Conservation (phyloP, 352 stramenopile species). For the Phytophthora kernoviae region DNA sequence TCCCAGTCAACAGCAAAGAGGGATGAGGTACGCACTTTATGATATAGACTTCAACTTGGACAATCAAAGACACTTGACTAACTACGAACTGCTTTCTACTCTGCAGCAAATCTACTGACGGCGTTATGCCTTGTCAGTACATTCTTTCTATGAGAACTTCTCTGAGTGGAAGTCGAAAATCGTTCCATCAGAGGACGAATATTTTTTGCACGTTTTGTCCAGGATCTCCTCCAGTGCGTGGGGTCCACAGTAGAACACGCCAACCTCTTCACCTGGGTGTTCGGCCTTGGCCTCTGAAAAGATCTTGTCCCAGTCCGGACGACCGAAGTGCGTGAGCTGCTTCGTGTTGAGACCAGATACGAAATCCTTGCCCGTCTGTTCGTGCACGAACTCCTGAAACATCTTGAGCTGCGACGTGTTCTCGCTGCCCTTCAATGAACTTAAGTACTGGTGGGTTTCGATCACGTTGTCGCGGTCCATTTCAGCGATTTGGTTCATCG, state of each 20-base stretch:
- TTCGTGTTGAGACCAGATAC: slow-evolving; percentile 81
- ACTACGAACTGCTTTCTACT: slow-evolving; percentile 17
- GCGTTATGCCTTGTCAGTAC: slow-evolving; percentile 28
- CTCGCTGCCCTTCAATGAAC: slow-evolving; percentile 75
- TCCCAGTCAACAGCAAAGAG: background rate
- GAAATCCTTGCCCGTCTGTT: slow-evolving; percentile 77
- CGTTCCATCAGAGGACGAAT: slow-evolving; percentile 65
- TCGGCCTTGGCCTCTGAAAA: slow-evolving; percentile 55
- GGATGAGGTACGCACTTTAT: background rate
- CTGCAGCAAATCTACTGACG: slow-evolving; percentile 25
- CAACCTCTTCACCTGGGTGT: slow-evolving; percentile 73
- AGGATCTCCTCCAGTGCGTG: slow-evolving; percentile 81
- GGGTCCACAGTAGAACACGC: slow-evolving; percentile 89
- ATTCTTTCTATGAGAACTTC: slow-evolving; percentile 69
- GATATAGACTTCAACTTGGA: slow-evolving; percentile 24
- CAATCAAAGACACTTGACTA: slow-evolving; percentile 14
- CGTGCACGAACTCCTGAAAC: slow-evolving; percentile 87
- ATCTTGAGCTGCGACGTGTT: slow-evolving; percentile 79
- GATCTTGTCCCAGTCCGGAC: slow-evolving; percentile 85
- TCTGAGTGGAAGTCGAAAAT: slow-evolving; percentile 87
- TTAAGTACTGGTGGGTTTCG: slow-evolving; percentile 86
- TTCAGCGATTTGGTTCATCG: slow-evolving; percentile 84
- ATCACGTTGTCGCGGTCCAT: slow-evolving; percentile 83
- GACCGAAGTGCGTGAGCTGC: slow-evolving; percentile 85
- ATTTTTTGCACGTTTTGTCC: slow-evolving; percentile 68